phyloP scores from a whole-genome alignment of 169 alveolate genomes.

The Babesia sp. region DNA sequence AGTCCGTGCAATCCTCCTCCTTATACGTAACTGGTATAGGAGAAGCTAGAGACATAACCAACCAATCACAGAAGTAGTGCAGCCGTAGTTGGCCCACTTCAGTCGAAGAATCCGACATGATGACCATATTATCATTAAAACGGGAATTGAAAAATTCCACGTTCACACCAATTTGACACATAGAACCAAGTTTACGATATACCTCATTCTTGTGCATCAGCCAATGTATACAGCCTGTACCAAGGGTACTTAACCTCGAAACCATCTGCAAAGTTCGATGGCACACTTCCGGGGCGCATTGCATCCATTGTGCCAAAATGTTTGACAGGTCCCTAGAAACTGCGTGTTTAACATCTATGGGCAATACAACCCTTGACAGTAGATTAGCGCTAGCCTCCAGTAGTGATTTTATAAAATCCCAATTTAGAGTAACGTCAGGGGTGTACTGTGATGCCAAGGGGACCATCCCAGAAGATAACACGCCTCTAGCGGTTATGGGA shows the following conservation, averaged over 20 bases:
- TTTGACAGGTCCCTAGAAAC: conserved; percentile 2
- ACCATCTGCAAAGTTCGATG: background rate
- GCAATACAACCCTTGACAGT: background rate
- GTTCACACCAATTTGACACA: background rate
- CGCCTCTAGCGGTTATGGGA: background rate
- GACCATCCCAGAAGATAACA: background rate
- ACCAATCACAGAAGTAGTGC: conserved; percentile 24
- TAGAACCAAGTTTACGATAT: background rate
- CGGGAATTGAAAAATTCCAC: background rate
- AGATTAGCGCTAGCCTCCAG: background rate
- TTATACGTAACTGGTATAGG: background rate
- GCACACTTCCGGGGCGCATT: background rate
- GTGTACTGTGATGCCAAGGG: background rate
- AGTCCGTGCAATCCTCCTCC: conserved; percentile 11
- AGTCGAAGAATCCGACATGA: conserved; percentile 28
- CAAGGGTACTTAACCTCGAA: background rate
- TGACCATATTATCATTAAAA: conserved; percentile 5
- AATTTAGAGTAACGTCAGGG: background rate
- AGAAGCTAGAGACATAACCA: background rate
- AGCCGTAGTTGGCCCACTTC: conserved; percentile 9
- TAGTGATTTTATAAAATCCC: background rate
- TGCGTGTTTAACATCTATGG: background rate
- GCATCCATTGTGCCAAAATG: background rate
- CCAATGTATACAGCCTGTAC: background rate
- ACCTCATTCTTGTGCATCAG: background rate